Percentiles rank a stretch among this genome's conserved stretches.
These are phyloP conservation scores for Lycium barbarum DNA, from an alignment of 257 asterid genomes.

Conservation along the genomic window DNA sequence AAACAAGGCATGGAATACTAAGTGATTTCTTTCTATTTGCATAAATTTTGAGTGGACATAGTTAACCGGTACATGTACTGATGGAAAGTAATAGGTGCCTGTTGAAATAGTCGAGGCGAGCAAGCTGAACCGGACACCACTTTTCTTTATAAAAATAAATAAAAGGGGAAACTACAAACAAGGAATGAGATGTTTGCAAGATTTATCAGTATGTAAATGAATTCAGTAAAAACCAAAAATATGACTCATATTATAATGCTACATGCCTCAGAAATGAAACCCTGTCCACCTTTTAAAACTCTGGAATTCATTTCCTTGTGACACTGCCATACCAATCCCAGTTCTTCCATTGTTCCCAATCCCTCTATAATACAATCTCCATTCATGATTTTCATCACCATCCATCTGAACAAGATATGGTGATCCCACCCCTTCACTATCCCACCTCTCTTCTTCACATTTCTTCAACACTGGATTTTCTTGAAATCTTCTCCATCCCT, in stretches of 20 bases:
- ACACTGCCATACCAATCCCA: constrained; percentile 84
- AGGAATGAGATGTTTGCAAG: not conserved
- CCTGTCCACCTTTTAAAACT: constrained; percentile 72
- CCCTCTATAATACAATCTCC: constrained; percentile 91
- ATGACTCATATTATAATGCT: not conserved
- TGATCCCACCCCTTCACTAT: constrained; percentile 76
- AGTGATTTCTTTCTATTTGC: not conserved
- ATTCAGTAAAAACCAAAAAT: not conserved
- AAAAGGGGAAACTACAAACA: not conserved
- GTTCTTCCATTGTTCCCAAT: constrained; percentile 71
- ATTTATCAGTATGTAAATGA: not conserved
- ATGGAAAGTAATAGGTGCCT: not conserved
- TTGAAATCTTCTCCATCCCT: constrained; percentile 64
- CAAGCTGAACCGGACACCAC: not conserved
- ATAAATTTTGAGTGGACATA: not conserved
- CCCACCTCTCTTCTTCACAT: constrained; percentile 71
- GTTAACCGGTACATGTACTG: accelerated
- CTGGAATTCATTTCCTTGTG: constrained; percentile 51
- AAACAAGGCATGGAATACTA: not conserved
- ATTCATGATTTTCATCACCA: constrained; percentile 61
- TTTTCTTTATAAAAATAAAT: too few relatives aligned
- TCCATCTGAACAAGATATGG: constrained; percentile 86
- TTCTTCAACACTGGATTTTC: constrained; percentile 55
- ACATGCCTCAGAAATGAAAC: constrained; percentile 52
- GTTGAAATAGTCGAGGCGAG: too few relatives aligned